A percentile compares a stretch with the other conserved stretches of the same genome.
phyloP scores from a whole-genome alignment of 345 rosid genomes.

The Camelina hispida region DNA sequence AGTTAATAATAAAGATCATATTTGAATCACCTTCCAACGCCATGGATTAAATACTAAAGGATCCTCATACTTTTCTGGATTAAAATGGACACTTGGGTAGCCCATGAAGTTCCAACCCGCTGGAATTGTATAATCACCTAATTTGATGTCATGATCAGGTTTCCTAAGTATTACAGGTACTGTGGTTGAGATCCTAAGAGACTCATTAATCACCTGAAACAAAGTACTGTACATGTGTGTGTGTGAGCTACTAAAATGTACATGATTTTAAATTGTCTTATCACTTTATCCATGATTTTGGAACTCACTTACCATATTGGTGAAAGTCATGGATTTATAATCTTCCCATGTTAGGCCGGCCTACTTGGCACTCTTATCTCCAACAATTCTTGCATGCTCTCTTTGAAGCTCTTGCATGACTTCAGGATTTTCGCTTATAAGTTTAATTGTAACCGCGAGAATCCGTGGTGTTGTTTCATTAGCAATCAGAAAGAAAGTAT shows the following conservation, averaged over 20 bases:
- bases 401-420: conserved; percentile 26
- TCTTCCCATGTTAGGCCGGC: conserved; percentile 32
- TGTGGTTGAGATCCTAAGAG: conserved; percentile 28
- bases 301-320: conserved; percentile 26
- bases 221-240: not conserved
- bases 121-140: conserved; percentile 25
- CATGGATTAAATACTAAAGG: conserved; percentile 33
- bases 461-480: conserved; percentile 28
- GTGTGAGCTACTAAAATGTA: too few species aligned
- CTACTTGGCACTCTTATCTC: not conserved
- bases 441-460: conserved; percentile 18
- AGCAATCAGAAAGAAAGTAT: conserved; percentile 17
- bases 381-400: conserved; percentile 24
- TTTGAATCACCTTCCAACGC: conserved; percentile 33
- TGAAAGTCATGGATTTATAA: conserved; percentile 40
- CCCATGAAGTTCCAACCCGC: conserved; percentile 34
- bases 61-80: conserved; percentile 23
- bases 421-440: conserved; percentile 17
- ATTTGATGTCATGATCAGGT: conserved; percentile 4
- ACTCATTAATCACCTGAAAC: conserved; percentile 32
- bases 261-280: not conserved
- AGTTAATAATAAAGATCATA: too few species aligned
- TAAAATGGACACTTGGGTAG: conserved; percentile 6
- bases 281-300: not conserved
- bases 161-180: conserved; percentile 16